These are phyloP conservation scores for Apostasia shenzhenica DNA, from an alignment of 106 monocot genomes.

Conservation along the genomic window DNA sequence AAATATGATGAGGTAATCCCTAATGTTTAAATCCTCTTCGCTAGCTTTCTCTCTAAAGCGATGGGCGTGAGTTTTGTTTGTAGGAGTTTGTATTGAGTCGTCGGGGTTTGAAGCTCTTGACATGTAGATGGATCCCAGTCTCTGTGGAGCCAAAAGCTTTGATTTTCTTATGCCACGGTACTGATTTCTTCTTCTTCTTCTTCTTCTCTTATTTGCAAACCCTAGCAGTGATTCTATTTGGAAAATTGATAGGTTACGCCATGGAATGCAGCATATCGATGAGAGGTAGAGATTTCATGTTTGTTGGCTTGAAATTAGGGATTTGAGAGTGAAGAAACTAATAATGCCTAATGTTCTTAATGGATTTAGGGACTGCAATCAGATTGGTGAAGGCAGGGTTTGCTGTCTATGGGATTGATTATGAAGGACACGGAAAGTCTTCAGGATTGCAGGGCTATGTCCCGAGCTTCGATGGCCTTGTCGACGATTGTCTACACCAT, in stretches of 20 bases:
- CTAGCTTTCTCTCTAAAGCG: neutral
- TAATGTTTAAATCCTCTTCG: neutral
- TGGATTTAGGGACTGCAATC: slow-evolving; percentile 27
- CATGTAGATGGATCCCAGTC: slow-evolving; percentile 44
- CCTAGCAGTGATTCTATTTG: neutral
- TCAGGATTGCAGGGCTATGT: slow-evolving; percentile 42
- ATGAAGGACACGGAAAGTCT: slow-evolving; percentile 62
- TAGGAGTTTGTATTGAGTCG: slow-evolving; percentile 35
- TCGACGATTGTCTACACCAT: slow-evolving; percentile 30
- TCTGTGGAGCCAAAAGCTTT: slow-evolving; percentile 34
- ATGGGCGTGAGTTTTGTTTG: neutral
- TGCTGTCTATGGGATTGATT: slow-evolving; percentile 49
- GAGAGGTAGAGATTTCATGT: slow-evolving; percentile 19
- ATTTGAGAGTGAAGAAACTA: neutral
- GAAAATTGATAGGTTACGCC: slow-evolving; percentile 27
- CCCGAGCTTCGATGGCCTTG: slow-evolving; percentile 23
- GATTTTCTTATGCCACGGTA: slow-evolving; percentile 65
- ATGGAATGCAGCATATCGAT: slow-evolving; percentile 73
- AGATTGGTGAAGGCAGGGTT: slow-evolving; percentile 35
- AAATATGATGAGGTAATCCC: slow-evolving; percentile 19
- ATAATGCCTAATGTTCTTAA: neutral
- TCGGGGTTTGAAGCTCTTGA: slow-evolving; percentile 42
- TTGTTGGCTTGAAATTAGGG: neutral
- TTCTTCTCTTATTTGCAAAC: neutral
- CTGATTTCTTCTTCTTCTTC: neutral